Evolutionary conservation across 2,329 filamentous ascomycete genomes (phyloP).

Genomic region (Venturia carpophila): DNA sequence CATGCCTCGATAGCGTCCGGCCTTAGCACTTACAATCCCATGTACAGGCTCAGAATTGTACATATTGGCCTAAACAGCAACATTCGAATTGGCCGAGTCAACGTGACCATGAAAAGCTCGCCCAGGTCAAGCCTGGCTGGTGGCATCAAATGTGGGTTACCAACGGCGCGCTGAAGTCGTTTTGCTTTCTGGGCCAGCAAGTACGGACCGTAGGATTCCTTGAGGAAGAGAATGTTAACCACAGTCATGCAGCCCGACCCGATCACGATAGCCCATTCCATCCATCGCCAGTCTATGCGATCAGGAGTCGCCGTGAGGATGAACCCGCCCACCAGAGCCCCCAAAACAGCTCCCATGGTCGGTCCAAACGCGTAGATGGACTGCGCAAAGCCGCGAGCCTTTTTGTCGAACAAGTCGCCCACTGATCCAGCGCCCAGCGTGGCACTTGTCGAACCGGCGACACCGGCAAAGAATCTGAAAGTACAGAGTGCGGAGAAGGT

Average conservation of each 20-base stretch:
- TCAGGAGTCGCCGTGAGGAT: slow-evolving; percentile 47
- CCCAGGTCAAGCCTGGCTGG: slow-evolving; percentile 56
- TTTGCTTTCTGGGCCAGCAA: slow-evolving; percentile 52
- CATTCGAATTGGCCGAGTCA: slow-evolving; percentile 43
- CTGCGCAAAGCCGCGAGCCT: slow-evolving; percentile 56
- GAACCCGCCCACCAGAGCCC: slow-evolving; percentile 58
- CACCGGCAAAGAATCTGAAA: slow-evolving; percentile 31
- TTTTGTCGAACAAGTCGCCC: slow-evolving; percentile 51
- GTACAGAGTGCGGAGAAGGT: slow-evolving; percentile 28
- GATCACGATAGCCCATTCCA: slow-evolving; percentile 61
- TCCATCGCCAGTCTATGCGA: slow-evolving; percentile 55
- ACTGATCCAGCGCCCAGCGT: slow-evolving; percentile 33
- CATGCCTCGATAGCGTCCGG: neutral
- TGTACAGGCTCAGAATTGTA: slow-evolving; percentile 1
- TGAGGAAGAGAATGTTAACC: slow-evolving; percentile 50
- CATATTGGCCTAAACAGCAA: neutral
- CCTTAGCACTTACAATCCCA: neutral
- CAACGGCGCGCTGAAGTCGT: slow-evolving; percentile 49
- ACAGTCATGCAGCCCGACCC: slow-evolving; percentile 53
- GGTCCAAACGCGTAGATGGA: slow-evolving; percentile 56
- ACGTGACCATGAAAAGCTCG: slow-evolving; percentile 55
- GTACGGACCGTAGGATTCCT: slow-evolving; percentile 59
- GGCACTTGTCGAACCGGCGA: slow-evolving; percentile 32
- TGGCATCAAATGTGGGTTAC: slow-evolving; percentile 53
- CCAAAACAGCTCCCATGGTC: slow-evolving; percentile 54